Conservation (phyloP, 768 basidiomycete genomes). For the Fomitopsis serialis region DNA sequence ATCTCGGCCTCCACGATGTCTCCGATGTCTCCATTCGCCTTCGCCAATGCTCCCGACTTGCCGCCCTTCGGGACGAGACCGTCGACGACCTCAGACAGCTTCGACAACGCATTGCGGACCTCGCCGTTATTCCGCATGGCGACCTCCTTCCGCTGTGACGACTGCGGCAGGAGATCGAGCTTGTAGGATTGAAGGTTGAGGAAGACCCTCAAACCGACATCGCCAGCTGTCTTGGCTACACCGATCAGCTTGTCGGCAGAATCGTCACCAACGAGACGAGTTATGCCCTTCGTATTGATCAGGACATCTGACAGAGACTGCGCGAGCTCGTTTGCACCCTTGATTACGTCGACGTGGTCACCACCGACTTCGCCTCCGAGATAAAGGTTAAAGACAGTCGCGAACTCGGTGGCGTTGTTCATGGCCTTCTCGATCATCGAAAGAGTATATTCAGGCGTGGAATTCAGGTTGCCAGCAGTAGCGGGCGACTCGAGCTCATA, state of each 20-base stretch:
- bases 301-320: slow-evolving; percentile 91
- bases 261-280: slow-evolving; percentile 85
- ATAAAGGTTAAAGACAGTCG: slow-evolving; percentile 88
- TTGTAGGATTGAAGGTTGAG: slow-evolving; percentile 95
- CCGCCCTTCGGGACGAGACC: slow-evolving; percentile 78
- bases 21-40: slow-evolving; percentile 88
- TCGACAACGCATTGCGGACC: slow-evolving; percentile 72
- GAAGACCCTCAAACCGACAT: slow-evolving; percentile 88
- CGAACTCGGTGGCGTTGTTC: slow-evolving; percentile 95
- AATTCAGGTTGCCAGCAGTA: slow-evolving; percentile 89
- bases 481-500: slow-evolving; percentile 97
- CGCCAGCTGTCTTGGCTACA: slow-evolving; percentile 82
- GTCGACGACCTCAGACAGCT: slow-evolving; percentile 86
- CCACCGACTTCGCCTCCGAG: slow-evolving; percentile 84
- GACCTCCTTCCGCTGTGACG: slow-evolving; percentile 71
- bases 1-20: slow-evolving; percentile 97
- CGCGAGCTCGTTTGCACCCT: slow-evolving; percentile 93
- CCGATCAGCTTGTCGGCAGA: slow-evolving; percentile 85
- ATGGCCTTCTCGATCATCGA: slow-evolving; percentile 98
- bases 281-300: slow-evolving; percentile 92
- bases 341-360: slow-evolving; percentile 96
- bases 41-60: slow-evolving; percentile 61
- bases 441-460: slow-evolving; percentile 97
- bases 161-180: slow-evolving; percentile 70
- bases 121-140: slow-evolving; percentile 89